Base-by-base conservation (phyloP, 2,329 filamentous ascomycete genomes). In the Beauveria australis region DNA sequence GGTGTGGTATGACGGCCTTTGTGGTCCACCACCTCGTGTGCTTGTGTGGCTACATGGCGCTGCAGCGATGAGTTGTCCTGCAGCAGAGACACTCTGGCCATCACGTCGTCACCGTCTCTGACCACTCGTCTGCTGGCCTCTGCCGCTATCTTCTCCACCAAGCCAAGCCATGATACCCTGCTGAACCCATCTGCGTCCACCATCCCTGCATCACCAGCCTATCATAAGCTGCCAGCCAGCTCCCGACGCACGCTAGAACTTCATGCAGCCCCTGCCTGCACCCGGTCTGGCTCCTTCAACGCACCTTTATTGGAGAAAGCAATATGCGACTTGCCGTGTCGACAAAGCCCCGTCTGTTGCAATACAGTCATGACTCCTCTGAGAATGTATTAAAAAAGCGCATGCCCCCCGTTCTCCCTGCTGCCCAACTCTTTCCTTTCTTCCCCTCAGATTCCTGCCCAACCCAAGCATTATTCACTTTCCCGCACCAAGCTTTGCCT, bases 301-400 rank as follows among this genome's bases (percentile, higher is more conserved):
- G 41, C 54, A 52, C 54, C 49, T 59, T 59, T 49, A 59, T 62
- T 62, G 60, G 60, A 28, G 49, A 53, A 41, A 48, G 7, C 14
- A 33, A 57, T 52, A 53, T 58, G 26, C 54, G 44, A 55, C 59
- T 55, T 40, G 33, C 52, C 28, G 47, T 56, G 52, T 55, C 56
- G 59, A 61, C 49, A 61, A 61, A 44, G 46, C 30, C 43, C 37
- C 30, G 59, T 37, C 16, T 49, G 52, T 44, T 40, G 16, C 48
- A 24, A 59, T 52, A 52, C 19, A 37, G 26, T 22, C 47, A 30
- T 43, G 47, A 44, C 59, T 54, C 30, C 40, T 54, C 44, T 16
- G 33, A 44, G 40, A 63, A 62, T 63, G 64, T 62, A 72, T 74
- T 74, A 75, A 75, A 75, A 74, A 59, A 69, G 72, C 72, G 68